phyloP scores from a whole-genome alignment of 176 grass and related monocot genomes.

The Rhynchospora tenuis region DNA sequence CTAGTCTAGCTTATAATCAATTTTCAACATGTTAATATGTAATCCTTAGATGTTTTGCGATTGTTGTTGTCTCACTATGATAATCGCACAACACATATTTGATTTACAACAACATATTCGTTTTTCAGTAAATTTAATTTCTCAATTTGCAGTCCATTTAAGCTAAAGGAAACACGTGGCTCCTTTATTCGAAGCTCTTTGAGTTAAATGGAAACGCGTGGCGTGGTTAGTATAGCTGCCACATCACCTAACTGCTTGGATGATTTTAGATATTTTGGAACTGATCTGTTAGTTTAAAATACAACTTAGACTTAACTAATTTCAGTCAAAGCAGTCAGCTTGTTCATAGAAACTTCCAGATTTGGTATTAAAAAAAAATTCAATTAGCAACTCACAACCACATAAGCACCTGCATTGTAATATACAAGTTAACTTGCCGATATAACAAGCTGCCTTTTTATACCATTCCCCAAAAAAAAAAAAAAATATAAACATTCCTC shows the following conservation, averaged over 20 bases:
- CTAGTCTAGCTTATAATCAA: no score
- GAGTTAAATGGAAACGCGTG: neutral
- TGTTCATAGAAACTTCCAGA: neutral
- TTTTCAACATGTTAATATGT: no score
- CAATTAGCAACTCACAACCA: neutral
- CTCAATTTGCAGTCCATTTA: neutral
- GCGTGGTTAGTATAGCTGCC: neutral
- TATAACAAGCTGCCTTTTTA: neutral
- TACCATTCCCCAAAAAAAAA: neutral
- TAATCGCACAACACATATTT: no score
- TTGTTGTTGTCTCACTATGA: no score
- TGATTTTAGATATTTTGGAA: neutral
- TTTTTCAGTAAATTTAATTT: neutral
- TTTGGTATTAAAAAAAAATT: neutral
- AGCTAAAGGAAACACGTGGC: neutral
- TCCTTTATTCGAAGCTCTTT: neutral
- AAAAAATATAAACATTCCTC: neutral
- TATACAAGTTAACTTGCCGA: neutral
- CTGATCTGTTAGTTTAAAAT: neutral
- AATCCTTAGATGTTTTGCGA: no score
- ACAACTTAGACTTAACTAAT: neutral
- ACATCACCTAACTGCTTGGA: neutral
- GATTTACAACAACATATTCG: neutral
- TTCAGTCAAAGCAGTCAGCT: neutral
- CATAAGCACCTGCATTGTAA: neutral